phyloP scores from a whole-genome alignment of 495 filamentous ascomycete species.

The Penicillium soppii region DNA sequence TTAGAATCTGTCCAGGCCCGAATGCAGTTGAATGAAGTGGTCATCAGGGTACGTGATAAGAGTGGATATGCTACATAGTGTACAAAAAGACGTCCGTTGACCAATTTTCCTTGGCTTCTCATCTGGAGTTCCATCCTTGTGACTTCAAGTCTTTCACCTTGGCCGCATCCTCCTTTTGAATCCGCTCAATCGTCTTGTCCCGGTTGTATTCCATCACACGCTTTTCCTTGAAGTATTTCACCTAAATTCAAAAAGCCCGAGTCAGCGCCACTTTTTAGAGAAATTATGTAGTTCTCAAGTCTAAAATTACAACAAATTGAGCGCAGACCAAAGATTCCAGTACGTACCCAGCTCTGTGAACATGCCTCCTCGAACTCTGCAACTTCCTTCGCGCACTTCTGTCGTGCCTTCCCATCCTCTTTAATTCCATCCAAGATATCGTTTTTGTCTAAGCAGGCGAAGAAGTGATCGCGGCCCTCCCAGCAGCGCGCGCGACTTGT shows the following conservation, averaged over 20 bases:
- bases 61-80: constrained; percentile 33
- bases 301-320: background rate
- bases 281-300: too few relatives aligned
- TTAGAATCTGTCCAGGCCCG: background rate
- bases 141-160: constrained; percentile 54
- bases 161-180: constrained; percentile 76
- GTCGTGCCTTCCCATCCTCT: constrained; percentile 60
- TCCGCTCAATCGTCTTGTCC: constrained; percentile 70
- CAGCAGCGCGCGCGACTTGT: constrained; percentile 78
- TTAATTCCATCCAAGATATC: constrained; percentile 83
- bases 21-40: constrained; percentile 3
- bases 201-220: constrained; percentile 88
- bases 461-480: constrained; percentile 83
- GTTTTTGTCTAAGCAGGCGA: constrained; percentile 76
- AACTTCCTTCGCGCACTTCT: constrained; percentile 66
- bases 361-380: constrained; percentile 72
- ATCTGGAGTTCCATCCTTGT: constrained; percentile 35
- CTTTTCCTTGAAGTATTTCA: constrained; percentile 96
- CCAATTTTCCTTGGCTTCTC: background rate
- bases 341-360: constrained; percentile 74
- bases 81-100: constrained; percentile 14
- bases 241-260: constrained; percentile 48
- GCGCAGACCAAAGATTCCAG: background rate
- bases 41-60: constrained; percentile 21
- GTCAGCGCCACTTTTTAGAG: constrained; percentile 12